Evolutionary conservation across 2,329 filamentous ascomycete genomes (phyloP).

Genomic region (Paracamarosporium sp.): DNA sequence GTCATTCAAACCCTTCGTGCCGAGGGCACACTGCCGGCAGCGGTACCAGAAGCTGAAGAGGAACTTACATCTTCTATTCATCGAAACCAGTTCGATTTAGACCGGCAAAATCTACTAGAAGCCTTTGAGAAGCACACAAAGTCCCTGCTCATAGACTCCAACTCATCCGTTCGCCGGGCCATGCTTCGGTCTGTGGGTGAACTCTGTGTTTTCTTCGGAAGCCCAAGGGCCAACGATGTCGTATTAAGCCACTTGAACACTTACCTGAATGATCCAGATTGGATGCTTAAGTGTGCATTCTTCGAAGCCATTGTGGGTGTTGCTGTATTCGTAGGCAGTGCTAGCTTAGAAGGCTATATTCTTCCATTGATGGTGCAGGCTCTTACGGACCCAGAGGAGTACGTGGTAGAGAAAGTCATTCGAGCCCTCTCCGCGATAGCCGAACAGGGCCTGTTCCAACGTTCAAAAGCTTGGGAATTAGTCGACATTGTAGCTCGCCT

Average conservation of each 20-base stretch:
- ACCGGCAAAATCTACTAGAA: constrained; percentile 80
- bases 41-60: constrained; percentile 81
- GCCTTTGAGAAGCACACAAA: constrained; percentile 90
- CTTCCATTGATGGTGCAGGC: constrained; percentile 95
- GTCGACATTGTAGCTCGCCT: constrained; percentile 84
- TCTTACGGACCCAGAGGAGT: constrained; percentile 89
- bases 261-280: constrained; percentile 94
- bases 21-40: constrained; percentile 78
- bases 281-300: constrained; percentile 95
- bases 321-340: constrained; percentile 86
- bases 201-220: constrained; percentile 93
- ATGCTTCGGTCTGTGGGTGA: constrained; percentile 92
- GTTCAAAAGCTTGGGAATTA: constrained; percentile 84
- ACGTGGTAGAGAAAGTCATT: constrained; percentile 88
- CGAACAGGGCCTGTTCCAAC: constrained; percentile 83
- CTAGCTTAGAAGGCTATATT: constrained; percentile 92
- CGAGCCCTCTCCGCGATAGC: constrained; percentile 89
- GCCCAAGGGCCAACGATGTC: constrained; percentile 92
- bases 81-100: constrained; percentile 84
- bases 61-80: constrained; percentile 73
- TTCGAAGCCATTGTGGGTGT: constrained; percentile 96
- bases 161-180: constrained; percentile 85
- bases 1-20: constrained; percentile 87
- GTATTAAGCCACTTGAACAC: constrained; percentile 95
- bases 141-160: constrained; percentile 82